Base-by-base conservation (phyloP, 306 rosid species). In the Rubus idaeus region DNA sequence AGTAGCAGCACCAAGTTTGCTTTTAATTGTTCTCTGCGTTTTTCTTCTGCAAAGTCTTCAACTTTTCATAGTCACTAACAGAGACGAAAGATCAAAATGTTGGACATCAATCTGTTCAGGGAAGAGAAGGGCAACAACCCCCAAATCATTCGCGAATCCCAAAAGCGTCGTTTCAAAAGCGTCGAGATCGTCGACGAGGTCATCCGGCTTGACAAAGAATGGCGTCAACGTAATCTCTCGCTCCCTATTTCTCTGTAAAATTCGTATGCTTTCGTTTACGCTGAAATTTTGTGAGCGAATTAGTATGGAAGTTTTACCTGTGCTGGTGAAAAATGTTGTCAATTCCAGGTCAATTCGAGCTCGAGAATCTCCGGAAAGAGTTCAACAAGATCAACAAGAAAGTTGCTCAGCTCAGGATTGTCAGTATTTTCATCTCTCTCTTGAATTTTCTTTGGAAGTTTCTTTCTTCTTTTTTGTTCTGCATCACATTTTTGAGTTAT, bases 121-220 rank as follows among this genome's bases (percentile, higher is more conserved):
- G 99, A 83, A 65, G 99, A 95, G 72, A 95, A 92, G 82, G 99
- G 97, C 0, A 68, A 77, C 83, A 88, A 92, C 78, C 97, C 99
- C 11, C 90, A 95, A 64, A 63, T 88, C 87, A 88, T 95, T 47
- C 97, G 97, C 21, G 97, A 95, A 82, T 95, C 97, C 11, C 99
- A 88, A 82, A 92, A 94, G 16, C 97, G 97, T n/a, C 99, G 99
- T 61, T 89, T 86, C 53, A 90, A 93, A 65, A 72, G 51, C 80
- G 97, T 95, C 26, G 97, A 91, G 14, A 47, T 76, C 30, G 97
- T 95, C 76, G 96, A 95, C 57, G 96, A 91, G 68, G 84, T 95
- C 77, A 91, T 95, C 87, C 62, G 51, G 83, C 91, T 95, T 80
- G 98, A 95, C 87, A 88, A 89, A 84, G 89, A 89, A 82, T 91